Conservation (phyloP, 495 filamentous ascomycete species). For the Trichocladium uniseriatum region DNA sequence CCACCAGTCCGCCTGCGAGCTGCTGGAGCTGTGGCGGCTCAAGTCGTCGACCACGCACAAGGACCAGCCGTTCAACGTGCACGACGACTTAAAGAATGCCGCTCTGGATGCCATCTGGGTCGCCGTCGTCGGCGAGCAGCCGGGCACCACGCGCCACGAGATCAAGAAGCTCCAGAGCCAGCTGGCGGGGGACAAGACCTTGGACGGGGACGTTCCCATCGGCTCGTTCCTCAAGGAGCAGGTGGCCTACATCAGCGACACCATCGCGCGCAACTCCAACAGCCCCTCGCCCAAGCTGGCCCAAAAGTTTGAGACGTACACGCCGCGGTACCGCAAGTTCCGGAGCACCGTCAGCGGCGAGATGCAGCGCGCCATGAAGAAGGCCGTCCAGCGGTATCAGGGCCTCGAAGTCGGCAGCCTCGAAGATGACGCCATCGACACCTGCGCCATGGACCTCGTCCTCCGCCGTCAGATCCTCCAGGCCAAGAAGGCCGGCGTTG, state of each 20-base stretch:
- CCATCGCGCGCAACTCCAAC: slow-evolving; percentile 9
- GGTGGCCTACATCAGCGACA: slow-evolving; percentile 19
- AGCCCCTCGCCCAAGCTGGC: slow-evolving; percentile 7
- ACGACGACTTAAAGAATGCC: slow-evolving; percentile 24
- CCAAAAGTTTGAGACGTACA: slow-evolving; percentile 13
- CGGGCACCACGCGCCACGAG: slow-evolving; percentile 14
- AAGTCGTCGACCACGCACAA: slow-evolving; percentile 12
- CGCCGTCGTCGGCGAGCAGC: slow-evolving; percentile 21
- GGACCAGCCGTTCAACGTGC: slow-evolving; percentile 20
- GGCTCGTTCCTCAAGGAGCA: slow-evolving; percentile 12
- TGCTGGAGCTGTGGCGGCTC: slow-evolving; percentile 30
- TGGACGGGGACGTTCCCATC: not conserved
- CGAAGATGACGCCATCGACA: slow-evolving; percentile 23
- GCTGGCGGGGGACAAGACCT: not conserved
- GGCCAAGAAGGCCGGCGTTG: slow-evolving; percentile 19
- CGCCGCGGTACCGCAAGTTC: slow-evolving; percentile 18
- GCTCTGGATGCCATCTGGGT: slow-evolving; percentile 33
- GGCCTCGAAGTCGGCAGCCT: slow-evolving; percentile 6
- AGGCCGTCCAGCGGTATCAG: slow-evolving; percentile 19
- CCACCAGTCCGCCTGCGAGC: slow-evolving; percentile 15
- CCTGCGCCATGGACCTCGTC: slow-evolving; percentile 31
- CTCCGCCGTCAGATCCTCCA: slow-evolving; percentile 24
- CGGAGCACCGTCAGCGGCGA: slow-evolving; percentile 8
- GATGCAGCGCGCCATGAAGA: slow-evolving; percentile 17
- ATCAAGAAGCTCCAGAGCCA: no score